A percentile compares a stretch with the other conserved stretches of the same genome.
Evolutionary conservation across 306 rosid species (phyloP).

Genomic region (Crataegus laevigata): DNA sequence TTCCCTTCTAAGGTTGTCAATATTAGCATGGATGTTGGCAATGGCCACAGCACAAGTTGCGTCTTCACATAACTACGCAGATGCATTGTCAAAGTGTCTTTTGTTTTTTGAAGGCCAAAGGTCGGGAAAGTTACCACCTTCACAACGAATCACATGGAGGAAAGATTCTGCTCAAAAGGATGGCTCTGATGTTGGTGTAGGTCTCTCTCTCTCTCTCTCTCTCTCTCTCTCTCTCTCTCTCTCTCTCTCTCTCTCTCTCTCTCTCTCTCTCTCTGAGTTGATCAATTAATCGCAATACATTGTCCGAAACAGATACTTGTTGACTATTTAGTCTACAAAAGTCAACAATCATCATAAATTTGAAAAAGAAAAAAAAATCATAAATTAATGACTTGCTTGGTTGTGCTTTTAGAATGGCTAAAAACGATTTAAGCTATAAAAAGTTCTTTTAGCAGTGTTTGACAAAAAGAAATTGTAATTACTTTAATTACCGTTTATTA

Average conservation of each 20-base stretch:
- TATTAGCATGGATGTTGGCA: background rate
- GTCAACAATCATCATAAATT: too few relatives aligned
- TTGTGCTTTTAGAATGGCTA: too few relatives aligned
- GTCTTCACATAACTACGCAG: background rate
- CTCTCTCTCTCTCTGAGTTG: background rate
- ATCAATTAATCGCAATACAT: background rate
- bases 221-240: background rate
- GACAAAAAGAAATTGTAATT: too few relatives aligned
- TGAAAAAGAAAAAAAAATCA: too few relatives aligned
- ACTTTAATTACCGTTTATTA: too few relatives aligned
- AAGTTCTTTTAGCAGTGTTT: too few relatives aligned
- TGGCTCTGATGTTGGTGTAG: background rate
- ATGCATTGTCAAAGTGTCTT: background rate
- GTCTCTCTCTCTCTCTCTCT: background rate
- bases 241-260: background rate
- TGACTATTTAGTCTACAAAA: too few relatives aligned
- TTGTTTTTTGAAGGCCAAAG: slow-evolving; percentile 1
- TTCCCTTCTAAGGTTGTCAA: background rate
- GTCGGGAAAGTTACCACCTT: background rate
- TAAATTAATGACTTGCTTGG: too few relatives aligned
- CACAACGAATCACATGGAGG: background rate
- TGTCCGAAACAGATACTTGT: too few relatives aligned
- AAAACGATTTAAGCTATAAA: too few relatives aligned
- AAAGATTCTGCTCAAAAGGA: background rate
- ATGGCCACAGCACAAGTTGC: background rate